Base-by-base conservation (phyloP, 352 stramenopile species). In the Aphanomyces astaci region DNA sequence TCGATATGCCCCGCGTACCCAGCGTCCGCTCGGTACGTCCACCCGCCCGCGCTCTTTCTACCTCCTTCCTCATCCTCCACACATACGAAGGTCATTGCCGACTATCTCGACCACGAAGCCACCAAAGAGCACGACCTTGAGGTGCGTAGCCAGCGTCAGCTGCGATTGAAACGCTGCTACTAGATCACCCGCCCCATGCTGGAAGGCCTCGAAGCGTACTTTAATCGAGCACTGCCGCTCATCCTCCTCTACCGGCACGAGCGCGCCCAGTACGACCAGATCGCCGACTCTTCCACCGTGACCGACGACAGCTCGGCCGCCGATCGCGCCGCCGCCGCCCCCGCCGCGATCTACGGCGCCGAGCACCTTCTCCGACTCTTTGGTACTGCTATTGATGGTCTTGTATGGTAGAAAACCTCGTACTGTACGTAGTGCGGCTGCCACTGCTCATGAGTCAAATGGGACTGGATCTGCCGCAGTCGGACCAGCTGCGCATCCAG, bases 221-320 rank as follows among this genome's bases (percentile, higher is more conserved):
- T 96, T 75, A 86, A 96, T 54, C 86, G 86, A 15, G 84, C 89
- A 10, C 74, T 98, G 32, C 89, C 88, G 52, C 87, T 88, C 22
- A 95, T 94, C 70, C 66, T 98, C 62, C 78, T 98, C 17, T 98
- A 98, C 68, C 80, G 81, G 19, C 86, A 95, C 72, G 92, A 98
- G 70, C 86, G 90, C 43, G 75, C 76, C 57, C 92, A 98, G 80
- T 97, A 92, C 70, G 75, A 94, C 43, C 73, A 92, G 46, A 77
- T 95, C 27, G 78, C 84, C 67, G 72, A 82, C 52, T 77, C 79
- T 43, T 43, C 54, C 73, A 88, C 51, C 19, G 19, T 54, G 49
- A 57, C 19, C 15, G 28, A 11, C 7, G 13, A 27, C 15, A 53
- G 36, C 36, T 24, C 45, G 15, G 45, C 19, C 22, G 15, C 22